Evolutionary conservation across 192 early-diverging fungal genomes (phyloP), one percentile per base, ranked within the genome.

Genomic region (Kappamyces sp.): DNA sequence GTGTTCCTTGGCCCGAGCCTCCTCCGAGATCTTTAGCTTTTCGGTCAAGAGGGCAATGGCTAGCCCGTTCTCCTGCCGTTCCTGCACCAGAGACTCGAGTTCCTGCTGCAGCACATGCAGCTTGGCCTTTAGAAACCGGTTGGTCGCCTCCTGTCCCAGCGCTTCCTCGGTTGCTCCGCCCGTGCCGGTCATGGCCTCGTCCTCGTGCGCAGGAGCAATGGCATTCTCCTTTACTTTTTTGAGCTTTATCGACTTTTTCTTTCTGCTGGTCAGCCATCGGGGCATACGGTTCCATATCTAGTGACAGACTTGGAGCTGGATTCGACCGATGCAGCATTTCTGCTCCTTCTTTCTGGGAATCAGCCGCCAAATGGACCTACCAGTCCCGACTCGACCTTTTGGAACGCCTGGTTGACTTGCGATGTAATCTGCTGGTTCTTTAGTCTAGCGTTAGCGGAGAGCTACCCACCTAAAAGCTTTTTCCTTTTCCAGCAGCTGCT

Each of bases 121-220:
- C 40, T 75, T 78, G 9, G 80, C 74, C 63, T 74, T 76, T 3
- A 81, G 59, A 22, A 80, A 66, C n/a, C 79, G 60, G 50, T 66
- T 67, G 30, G 67, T 65, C 15, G 69, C 68, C 40, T 79, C 79
- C 53, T 33, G 41, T 43, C 64, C 45, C 49, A 65, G n/a, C 35
- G 43, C 37, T 42, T 71, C 62, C 33, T 61, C 47, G 54, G 40
- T 69, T 29, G 8, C 51, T 71, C 31, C 15, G 47, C 30, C 34
- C 9, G n/a, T 6, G 12, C 7, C 31, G 2, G 39, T 8, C 58
- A 30, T 66, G 33, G 34, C 7, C 48, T 61, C 6, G 15, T 47
- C 29, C n/a, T 32, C 5, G 33, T 6, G 15, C 31, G 1, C 6
- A 35, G 35, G 30, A 9, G 8, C 1, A 22, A 48, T n/a, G 22